Conservation (phyloP, 2,329 filamentous ascomycete species). For the Fusarium sp. region DNA sequence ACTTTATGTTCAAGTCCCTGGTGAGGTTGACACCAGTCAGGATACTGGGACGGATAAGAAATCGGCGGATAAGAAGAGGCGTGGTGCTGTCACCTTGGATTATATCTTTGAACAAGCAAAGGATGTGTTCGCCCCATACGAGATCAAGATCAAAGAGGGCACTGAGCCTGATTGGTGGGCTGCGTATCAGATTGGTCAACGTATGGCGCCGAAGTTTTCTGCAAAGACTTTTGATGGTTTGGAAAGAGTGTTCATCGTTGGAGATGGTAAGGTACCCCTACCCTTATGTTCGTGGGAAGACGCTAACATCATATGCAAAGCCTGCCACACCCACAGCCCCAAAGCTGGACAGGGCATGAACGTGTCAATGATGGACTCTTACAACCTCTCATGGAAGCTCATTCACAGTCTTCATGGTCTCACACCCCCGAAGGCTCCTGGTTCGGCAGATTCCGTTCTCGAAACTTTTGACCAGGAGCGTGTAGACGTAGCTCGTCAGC, state of each 20-base stretch:
- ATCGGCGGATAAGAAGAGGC: constrained; percentile 21
- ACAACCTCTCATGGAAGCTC: constrained; percentile 25
- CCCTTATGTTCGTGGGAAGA: fast-evolving
- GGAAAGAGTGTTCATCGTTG: constrained; percentile 22
- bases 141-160: constrained; percentile 19
- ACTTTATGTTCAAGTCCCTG: constrained; percentile 17
- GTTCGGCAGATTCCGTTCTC: background rate
- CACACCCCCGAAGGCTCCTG: background rate
- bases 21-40: constrained; percentile 6
- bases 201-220: constrained; percentile 16
- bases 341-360: constrained; percentile 30
- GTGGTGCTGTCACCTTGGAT: constrained; percentile 21
- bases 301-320: background rate
- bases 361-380: constrained; percentile 29
- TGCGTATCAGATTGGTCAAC: constrained; percentile 28
- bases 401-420: constrained; percentile 10
- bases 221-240: constrained; percentile 1
- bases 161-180: constrained; percentile 30
- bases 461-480: constrained; percentile 8
- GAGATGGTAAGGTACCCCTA: background rate
- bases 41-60: constrained; percentile 18
- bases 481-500: constrained; percentile 10
- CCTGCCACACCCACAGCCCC: constrained; percentile 22
- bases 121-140: constrained; percentile 20
- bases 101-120: constrained; percentile 26